Evolutionary conservation across 2,329 filamentous ascomycete genomes (phyloP), one percentile per base, ranked within the genome.

Genomic region (Ascochyta viciae-villosae): DNA sequence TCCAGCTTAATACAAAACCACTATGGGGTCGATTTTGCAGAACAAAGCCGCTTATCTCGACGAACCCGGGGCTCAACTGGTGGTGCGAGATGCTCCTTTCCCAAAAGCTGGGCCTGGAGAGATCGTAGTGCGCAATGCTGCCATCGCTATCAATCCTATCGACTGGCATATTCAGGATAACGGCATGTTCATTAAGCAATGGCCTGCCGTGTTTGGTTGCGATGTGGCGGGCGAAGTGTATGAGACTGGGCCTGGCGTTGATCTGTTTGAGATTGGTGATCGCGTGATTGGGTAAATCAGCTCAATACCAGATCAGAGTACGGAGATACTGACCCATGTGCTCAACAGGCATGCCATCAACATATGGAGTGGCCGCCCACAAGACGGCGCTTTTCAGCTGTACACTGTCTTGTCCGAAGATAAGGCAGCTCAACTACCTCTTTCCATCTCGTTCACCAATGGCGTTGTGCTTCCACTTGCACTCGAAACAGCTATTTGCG

Each of bases 151-250:
- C 60, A 72, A 72, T 29, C 67, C 67, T 7, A 48, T 70, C 12
- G 64, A 68, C 37, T 61, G 55, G 24, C 59, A 53, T 57, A 61
- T 70, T 58, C 67, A 66, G 53, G 50, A 68, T 34, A 24, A 52
- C 19, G 74, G 70, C 27, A 47, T 74, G 27, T 74, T 77, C 29
- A 60, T 74, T 43, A 54, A 74, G 24, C 62, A 71, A 38, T 68
- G 58, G 61, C 70, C 66, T 50, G 42, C 62, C 6, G 63, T 75
- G 15, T 48, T 69, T 29, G 80, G 78, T 6, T 64, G 59, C 29
- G 80, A 81, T 61, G 68, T 79, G 2, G 77, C 78, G 1, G 79
- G 79, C 3, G 74, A 77, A 57, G 73, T 81, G 3, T 67, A 74
- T 22, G 76, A 79, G 54, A 66, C 80, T 6, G 80, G 80, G 0